Conservation (phyloP, 1,284 basidiomycete species). For the Tremellales sp. region DNA sequence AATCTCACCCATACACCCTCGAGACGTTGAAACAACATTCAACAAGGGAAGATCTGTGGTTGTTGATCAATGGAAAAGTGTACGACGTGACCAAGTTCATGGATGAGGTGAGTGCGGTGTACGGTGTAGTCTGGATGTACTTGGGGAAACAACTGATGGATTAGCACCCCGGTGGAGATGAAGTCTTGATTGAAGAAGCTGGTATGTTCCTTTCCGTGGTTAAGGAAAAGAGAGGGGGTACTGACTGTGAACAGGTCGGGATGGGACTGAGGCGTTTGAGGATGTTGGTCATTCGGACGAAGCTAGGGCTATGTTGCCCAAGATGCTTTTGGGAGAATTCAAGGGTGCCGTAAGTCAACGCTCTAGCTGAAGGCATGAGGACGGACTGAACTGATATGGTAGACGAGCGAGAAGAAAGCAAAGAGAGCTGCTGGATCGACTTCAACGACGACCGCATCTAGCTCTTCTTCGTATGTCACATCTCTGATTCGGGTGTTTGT, state of each 20-base stretch:
- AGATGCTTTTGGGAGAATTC: slow-evolving; percentile 73
- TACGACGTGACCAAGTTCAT: slow-evolving; percentile 93
- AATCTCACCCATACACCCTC: slow-evolving; percentile 53
- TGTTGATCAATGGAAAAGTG: slow-evolving; percentile 82
- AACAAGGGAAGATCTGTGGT: slow-evolving; percentile 67
- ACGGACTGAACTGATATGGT: neutral
- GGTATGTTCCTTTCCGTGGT: slow-evolving; percentile 57
- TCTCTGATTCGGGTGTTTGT: neutral
- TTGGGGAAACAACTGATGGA: neutral
- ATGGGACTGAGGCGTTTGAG: slow-evolving; percentile 98
- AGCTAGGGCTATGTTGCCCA: slow-evolving; percentile 79
- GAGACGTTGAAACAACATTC: slow-evolving; percentile 71
- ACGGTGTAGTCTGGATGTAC: neutral
- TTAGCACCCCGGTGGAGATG: slow-evolving; percentile 95
- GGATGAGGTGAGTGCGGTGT: slow-evolving; percentile 70
- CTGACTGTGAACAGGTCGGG: slow-evolving; percentile 54
- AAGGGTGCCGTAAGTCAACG: slow-evolving; percentile 54
- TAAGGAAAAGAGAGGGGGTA: neutral
- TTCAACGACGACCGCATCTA: neutral
- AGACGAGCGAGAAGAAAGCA: neutral
- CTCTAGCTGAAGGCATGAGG: neutral
- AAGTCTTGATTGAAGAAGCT: slow-evolving; percentile 89
- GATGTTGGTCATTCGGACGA: slow-evolving; percentile 99
- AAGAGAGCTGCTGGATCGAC: neutral
- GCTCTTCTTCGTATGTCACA: slow-evolving; percentile 5